These are phyloP conservation scores for Globisporangium spinosum DNA, from an alignment of 352 stramenopile genomes.

Conservation along the genomic window DNA sequence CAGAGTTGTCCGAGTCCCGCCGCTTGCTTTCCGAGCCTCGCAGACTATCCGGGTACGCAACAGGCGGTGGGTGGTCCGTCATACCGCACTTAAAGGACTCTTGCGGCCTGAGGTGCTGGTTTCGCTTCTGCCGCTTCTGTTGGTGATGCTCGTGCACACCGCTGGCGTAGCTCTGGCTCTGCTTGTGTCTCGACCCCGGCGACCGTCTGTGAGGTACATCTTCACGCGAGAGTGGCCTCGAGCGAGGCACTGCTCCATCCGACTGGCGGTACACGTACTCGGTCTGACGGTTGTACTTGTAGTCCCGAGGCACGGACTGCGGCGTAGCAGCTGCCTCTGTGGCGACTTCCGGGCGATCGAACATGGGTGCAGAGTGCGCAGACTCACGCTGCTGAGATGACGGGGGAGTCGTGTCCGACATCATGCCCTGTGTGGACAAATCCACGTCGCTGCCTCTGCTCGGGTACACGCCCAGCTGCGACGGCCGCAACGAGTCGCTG, in stretches of 20 bases:
- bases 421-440: slow-evolving; percentile 29
- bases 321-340: neutral
- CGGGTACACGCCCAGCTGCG: slow-evolving; percentile 30
- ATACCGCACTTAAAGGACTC: slow-evolving; percentile 24
- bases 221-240: slow-evolving; percentile 8
- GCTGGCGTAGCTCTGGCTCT: slow-evolving; percentile 5
- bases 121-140: slow-evolving; percentile 17
- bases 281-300: slow-evolving; percentile 14
- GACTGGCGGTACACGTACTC: slow-evolving; percentile 7
- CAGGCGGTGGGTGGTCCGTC: neutral
- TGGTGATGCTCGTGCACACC: neutral
- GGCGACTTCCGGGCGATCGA: slow-evolving; percentile 35
- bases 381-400: slow-evolving; percentile 4
- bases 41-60: slow-evolving; percentile 11
- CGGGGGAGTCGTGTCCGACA: slow-evolving; percentile 23
- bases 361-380: slow-evolving; percentile 44
- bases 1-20: slow-evolving; percentile 48
- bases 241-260: neutral
- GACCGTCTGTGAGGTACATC: neutral
- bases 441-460: slow-evolving; percentile 29
- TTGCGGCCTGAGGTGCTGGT: slow-evolving; percentile 16
- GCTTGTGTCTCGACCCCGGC: slow-evolving; percentile 8
- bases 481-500: slow-evolving; percentile 33
- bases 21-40: slow-evolving; percentile 18
- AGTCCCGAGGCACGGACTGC: slow-evolving; percentile 3